Percentiles rank a stretch among this genome's conserved stretches.
Conservation (phyloP, 345 rosid species). For the Euclidium syriacum region DNA sequence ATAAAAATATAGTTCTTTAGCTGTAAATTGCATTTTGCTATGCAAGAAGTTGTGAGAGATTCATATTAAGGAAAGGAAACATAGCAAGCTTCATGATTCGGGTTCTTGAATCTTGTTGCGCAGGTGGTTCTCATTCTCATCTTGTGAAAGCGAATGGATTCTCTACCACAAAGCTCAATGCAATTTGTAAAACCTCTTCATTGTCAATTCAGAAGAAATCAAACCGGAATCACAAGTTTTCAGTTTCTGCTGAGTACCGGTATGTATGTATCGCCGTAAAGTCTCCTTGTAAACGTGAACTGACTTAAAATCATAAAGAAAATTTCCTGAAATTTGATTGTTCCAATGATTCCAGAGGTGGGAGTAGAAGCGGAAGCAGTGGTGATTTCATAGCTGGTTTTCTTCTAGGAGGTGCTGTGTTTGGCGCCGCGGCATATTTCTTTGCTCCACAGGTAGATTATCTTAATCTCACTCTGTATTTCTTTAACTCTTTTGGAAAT, state of each 20-base stretch:
- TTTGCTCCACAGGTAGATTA: conserved; percentile 82
- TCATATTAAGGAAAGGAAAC: background rate
- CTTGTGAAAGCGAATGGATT: conserved; percentile 37
- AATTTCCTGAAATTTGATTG: background rate
- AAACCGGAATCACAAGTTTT: conserved; percentile 29
- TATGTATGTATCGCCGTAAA: conserved; percentile 9
- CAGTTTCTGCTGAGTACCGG: conserved; percentile 62
- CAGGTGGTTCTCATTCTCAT: conserved; percentile 47
- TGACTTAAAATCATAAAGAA: background rate
- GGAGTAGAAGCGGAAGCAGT: conserved; percentile 53
- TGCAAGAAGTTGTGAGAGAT: background rate
- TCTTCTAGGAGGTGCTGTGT: conserved; percentile 81
- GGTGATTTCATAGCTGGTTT: conserved; percentile 90
- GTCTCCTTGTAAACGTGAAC: background rate
- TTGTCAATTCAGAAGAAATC: conserved; percentile 41
- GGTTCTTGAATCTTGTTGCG: conserved; percentile 2
- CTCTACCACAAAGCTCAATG: conserved; percentile 36
- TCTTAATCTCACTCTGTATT: background rate
- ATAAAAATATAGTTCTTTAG: background rate
- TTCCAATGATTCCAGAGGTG: conserved; percentile 37
- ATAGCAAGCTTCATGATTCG: conserved; percentile 1
- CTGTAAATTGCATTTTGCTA: background rate
- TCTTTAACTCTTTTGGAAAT: background rate
- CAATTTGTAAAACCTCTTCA: conserved; percentile 33
- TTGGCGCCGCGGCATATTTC: conserved; percentile 69